Evolutionary conservation across 2,329 filamentous ascomycete species (phyloP).

Genomic region (Sclerotinia minor): DNA sequence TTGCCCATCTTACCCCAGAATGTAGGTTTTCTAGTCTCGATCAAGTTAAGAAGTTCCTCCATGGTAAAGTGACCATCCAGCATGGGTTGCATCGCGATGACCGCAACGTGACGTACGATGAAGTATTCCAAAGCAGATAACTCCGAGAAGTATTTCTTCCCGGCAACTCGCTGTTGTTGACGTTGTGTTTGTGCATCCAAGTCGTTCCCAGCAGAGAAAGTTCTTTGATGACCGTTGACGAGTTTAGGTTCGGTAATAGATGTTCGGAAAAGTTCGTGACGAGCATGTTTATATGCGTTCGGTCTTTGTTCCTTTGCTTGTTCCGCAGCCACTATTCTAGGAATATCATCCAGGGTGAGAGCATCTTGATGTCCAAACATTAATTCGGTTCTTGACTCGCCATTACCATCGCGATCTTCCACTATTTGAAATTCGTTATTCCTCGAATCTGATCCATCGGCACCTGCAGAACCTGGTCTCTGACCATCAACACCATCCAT

Average conservation of each 20-base stretch:
- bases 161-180: slow-evolving; percentile 49
- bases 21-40: slow-evolving; percentile 88
- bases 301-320: slow-evolving; percentile 89
- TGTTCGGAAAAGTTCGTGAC: slow-evolving; percentile 64
- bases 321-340: slow-evolving; percentile 90
- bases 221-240: slow-evolving; percentile 67
- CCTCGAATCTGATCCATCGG: slow-evolving; percentile 54
- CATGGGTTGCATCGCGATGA: slow-evolving; percentile 91
- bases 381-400: slow-evolving; percentile 71
- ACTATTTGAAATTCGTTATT: slow-evolving; percentile 72
- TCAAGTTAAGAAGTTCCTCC: slow-evolving; percentile 87
- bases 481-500: slow-evolving; percentile 81
- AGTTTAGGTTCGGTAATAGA: slow-evolving; percentile 62
- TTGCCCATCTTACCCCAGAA: slow-evolving; percentile 99
- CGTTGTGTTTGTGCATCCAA: slow-evolving; percentile 47
- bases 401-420: slow-evolving; percentile 70
- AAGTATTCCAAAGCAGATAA: slow-evolving; percentile 95
- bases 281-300: slow-evolving; percentile 73
- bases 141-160: slow-evolving; percentile 91
- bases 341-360: slow-evolving; percentile 92
- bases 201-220: slow-evolving; percentile 59
- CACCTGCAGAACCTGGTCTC: slow-evolving; percentile 71
- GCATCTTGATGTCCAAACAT: slow-evolving; percentile 90
- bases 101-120: slow-evolving; percentile 91
- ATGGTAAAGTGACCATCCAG: slow-evolving; percentile 89